Percentiles rank a stretch among this genome's conserved stretches.
phyloP scores from a whole-genome alignment of 2,329 filamentous ascomycete genomes.

The Aplosporella prunicola region DNA sequence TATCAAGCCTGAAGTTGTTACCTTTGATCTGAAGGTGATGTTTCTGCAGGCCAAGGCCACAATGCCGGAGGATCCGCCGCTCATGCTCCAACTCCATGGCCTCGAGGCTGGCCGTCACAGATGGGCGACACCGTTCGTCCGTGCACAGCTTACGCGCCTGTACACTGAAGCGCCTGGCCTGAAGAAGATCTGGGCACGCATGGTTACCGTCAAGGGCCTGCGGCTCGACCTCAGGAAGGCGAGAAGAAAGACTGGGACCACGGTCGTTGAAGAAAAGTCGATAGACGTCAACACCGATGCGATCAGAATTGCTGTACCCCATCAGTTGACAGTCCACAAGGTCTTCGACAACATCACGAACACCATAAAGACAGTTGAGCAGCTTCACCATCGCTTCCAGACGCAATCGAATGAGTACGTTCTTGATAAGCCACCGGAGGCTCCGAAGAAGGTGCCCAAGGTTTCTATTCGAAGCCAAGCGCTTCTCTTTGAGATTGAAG shows the following conservation, averaged over 20 bases:
- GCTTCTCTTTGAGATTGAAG: conserved; percentile 84
- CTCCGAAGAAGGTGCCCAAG: conserved; percentile 76
- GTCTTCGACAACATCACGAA: conserved; percentile 94
- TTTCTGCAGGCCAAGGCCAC: conserved; percentile 81
- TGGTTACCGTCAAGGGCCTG: conserved; percentile 73
- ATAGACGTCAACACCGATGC: conserved; percentile 80
- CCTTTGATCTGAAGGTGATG: conserved; percentile 70
- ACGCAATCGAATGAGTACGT: conserved; percentile 84
- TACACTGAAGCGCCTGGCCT: conserved; percentile 83
- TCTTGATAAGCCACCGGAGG: conserved; percentile 73
- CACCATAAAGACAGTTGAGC: conserved; percentile 73
- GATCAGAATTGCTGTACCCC: conserved; percentile 77
- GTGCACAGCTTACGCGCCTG: conserved; percentile 68
- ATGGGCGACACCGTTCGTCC: conserved; percentile 75
- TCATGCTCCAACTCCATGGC: conserved; percentile 83
- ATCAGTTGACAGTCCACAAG: conserved; percentile 80
- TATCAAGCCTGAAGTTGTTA: conserved; percentile 55
- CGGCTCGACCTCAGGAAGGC: conserved; percentile 73
- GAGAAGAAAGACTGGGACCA: conserved; percentile 50
- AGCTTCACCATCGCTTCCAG: conserved; percentile 86
- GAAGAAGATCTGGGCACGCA: conserved; percentile 72
- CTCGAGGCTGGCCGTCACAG: conserved; percentile 76
- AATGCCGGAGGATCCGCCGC: conserved; percentile 77
- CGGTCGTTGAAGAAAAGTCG: conserved; percentile 63
- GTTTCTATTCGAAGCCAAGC: conserved; percentile 73